Conservation (phyloP, 495 filamentous ascomycete species). For the Wilcoxina mikolae region DNA sequence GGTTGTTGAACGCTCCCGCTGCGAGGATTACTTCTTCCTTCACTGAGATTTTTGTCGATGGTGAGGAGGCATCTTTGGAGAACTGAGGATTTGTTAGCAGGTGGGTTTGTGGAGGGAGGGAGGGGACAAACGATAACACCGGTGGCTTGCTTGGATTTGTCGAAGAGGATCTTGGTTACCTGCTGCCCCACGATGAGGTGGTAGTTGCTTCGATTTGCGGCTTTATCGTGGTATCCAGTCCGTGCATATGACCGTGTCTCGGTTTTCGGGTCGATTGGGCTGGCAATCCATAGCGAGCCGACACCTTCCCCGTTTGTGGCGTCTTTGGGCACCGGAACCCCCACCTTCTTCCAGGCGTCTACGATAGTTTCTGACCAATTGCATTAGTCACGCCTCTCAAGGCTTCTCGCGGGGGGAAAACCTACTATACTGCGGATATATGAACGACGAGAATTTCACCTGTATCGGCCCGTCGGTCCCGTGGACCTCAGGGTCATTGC, state of each 20-base stretch:
- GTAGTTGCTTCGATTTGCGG: slow-evolving; percentile 24
- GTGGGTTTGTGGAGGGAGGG: too few relatives aligned
- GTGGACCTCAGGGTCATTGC: slow-evolving; percentile 30
- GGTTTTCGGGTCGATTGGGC: slow-evolving; percentile 32
- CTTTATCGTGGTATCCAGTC: slow-evolving; percentile 22
- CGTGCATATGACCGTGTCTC: slow-evolving; percentile 33
- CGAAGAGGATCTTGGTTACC: slow-evolving; percentile 26
- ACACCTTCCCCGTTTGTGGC: slow-evolving; percentile 35
- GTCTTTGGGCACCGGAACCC: slow-evolving; percentile 36
- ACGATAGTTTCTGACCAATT: slow-evolving; percentile 14
- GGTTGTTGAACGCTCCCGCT: slow-evolving; percentile 40
- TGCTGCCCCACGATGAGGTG: slow-evolving; percentile 24
- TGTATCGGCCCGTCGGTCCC: slow-evolving; percentile 35
- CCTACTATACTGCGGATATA: slow-evolving; percentile 30
- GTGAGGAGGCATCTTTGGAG: neutral
- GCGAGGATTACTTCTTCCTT: slow-evolving; percentile 42
- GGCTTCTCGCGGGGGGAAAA: neutral
- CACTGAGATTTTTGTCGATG: slow-evolving; percentile 22
- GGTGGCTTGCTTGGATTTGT: slow-evolving; percentile 2
- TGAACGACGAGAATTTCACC: slow-evolving; percentile 39
- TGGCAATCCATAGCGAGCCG: slow-evolving; percentile 36
- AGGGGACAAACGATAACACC: slow-evolving; percentile 4
- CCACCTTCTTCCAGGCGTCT: slow-evolving; percentile 36
- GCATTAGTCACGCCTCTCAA: neutral
- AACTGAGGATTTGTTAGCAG: too few relatives aligned